Conservation (phyloP, 2,329 filamentous ascomycete species). For the Beauveria bassiana region DNA sequence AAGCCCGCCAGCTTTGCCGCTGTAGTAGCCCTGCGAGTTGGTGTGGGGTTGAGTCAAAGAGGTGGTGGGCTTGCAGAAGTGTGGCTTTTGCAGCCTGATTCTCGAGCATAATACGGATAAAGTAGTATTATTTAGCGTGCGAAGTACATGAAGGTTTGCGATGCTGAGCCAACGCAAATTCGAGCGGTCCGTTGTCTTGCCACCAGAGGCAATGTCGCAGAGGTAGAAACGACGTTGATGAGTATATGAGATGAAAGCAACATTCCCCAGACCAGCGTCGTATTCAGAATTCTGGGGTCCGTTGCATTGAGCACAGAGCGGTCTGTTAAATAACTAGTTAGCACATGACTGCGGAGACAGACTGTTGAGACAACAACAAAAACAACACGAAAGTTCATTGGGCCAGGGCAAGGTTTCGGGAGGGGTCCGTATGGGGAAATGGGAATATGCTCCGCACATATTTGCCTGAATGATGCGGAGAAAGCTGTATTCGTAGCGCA, state of each 20-base stretch:
- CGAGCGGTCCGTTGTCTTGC: background rate
- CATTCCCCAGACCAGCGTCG: background rate
- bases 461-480: no score
- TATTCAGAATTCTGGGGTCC: background rate
- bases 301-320: background rate
- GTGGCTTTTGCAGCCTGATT: constrained; percentile 2
- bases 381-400: background rate
- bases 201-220: background rate
- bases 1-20: background rate
- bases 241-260: background rate
- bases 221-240: background rate
- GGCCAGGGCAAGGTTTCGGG: background rate
- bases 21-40: background rate
- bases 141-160: background rate
- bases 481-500: no score
- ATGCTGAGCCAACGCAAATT: background rate
- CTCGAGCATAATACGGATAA: background rate
- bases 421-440: background rate
- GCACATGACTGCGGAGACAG: background rate
- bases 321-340: background rate
- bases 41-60: background rate
- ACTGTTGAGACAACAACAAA: background rate
- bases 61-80: background rate
- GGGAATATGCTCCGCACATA: background rate
- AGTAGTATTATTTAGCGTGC: background rate